phyloP scores from a whole-genome alignment of 805 yeast genomes.

The Saturnispora galanensis region DNA sequence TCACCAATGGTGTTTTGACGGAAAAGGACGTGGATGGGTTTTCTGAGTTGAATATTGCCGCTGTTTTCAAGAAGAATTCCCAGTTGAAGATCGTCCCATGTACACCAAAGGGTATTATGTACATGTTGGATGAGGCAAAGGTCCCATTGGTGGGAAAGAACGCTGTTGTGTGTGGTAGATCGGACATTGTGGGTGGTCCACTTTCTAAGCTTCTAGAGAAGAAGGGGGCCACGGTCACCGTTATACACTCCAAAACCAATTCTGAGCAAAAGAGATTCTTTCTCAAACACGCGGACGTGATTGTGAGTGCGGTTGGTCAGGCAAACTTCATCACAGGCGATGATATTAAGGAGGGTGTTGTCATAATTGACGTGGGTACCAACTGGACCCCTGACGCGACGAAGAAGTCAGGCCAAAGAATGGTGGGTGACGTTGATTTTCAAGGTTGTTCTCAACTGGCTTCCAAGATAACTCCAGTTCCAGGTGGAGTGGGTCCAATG shows the following conservation, averaged over 20 bases:
- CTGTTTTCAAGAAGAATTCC: slow-evolving; percentile 80
- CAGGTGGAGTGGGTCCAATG: slow-evolving; percentile 99
- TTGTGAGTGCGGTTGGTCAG: slow-evolving; percentile 85
- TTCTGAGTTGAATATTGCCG: slow-evolving; percentile 82
- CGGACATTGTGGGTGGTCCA: slow-evolving; percentile 94
- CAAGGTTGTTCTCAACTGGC: slow-evolving; percentile 55
- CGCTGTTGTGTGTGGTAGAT: slow-evolving; percentile 89
- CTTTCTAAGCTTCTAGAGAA: slow-evolving; percentile 75
- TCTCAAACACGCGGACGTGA: slow-evolving; percentile 69
- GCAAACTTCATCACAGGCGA: slow-evolving; percentile 80
- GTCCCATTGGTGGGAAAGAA: slow-evolving; percentile 64
- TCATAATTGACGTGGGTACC: slow-evolving; percentile 92
- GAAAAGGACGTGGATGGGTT: slow-evolving; percentile 95
- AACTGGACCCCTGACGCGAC: slow-evolving; percentile 72
- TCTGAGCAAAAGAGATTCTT: slow-evolving; percentile 42
- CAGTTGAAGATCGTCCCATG: slow-evolving; percentile 80
- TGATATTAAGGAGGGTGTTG: slow-evolving; percentile 76
- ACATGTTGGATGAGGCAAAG: slow-evolving; percentile 60
- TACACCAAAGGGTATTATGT: slow-evolving; percentile 90
- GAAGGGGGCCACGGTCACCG: slow-evolving; percentile 80
- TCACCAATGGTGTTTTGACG: slow-evolving; percentile 74
- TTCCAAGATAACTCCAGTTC: slow-evolving; percentile 83
- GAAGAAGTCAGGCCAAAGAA: slow-evolving; percentile 65
- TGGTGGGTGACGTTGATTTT: slow-evolving; percentile 95
- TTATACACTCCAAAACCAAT: slow-evolving; percentile 66